Evolutionary conservation across 2,329 filamentous ascomycete species (phyloP).

Genomic region (Calonectria hongkongensis): DNA sequence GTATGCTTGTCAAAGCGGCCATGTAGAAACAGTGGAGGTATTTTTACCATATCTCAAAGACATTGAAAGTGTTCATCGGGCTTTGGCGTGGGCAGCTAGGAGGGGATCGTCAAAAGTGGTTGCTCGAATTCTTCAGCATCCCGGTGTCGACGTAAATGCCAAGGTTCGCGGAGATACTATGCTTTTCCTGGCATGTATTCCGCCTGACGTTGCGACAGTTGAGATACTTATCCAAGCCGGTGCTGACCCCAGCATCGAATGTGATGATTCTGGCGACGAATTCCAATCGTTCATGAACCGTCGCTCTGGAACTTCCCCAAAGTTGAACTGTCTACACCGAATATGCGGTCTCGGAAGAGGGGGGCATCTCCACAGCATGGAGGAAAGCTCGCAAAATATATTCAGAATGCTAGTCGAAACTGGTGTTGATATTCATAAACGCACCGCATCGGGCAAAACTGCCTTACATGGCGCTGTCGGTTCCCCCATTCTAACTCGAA

Average conservation of each 20-base stretch:
- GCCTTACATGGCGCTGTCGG: constrained; percentile 44
- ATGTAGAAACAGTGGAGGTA: constrained; percentile 52
- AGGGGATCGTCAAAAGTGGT: constrained; percentile 48
- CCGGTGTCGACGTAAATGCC: constrained; percentile 58
- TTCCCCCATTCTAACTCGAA: constrained; percentile 31
- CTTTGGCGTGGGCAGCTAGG: constrained; percentile 54
- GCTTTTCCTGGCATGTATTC: constrained; percentile 45
- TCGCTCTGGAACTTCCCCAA: neutral
- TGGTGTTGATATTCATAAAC: constrained; percentile 50
- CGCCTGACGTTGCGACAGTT: constrained; percentile 43
- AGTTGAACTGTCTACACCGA: constrained; percentile 39
- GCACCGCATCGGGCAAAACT: constrained; percentile 40
- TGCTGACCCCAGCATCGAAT: constrained; percentile 54
- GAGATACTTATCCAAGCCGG: constrained; percentile 55
- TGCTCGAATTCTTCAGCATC: constrained; percentile 55
- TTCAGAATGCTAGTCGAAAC: constrained; percentile 49
- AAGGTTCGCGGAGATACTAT: constrained; percentile 47
- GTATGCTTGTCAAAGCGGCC: constrained; percentile 55
- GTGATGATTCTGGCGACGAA: constrained; percentile 28
- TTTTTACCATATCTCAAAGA: constrained; percentile 55
- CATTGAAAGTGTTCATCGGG: constrained; percentile 48
- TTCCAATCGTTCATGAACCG: neutral
- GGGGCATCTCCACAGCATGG: neutral
- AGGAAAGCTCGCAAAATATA: constrained; percentile 23
- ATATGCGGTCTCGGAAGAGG: constrained; percentile 24